phyloP scores from a whole-genome alignment of 192 early-diverging fungal genomes.

The Coemansia sp. region DNA sequence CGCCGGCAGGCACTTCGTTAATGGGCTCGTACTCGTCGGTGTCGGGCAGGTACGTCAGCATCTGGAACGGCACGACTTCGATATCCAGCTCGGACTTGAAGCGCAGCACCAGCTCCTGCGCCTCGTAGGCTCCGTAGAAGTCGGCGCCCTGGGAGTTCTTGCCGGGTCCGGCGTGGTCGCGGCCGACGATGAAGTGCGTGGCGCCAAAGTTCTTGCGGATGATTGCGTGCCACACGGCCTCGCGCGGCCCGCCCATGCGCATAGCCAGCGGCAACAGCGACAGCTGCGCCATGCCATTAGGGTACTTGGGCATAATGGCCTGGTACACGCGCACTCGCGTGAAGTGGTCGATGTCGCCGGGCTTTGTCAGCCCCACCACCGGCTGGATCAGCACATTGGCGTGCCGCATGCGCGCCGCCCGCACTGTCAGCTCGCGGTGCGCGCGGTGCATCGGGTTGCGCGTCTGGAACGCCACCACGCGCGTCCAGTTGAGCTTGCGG shows the following conservation, averaged over 20 bases:
- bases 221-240: slow-evolving; percentile 97
- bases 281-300: slow-evolving; percentile 94
- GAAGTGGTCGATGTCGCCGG: slow-evolving; percentile 97
- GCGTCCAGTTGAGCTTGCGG: slow-evolving; percentile 94
- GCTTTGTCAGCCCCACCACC: slow-evolving; percentile 96
- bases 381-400: slow-evolving; percentile 96
- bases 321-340: slow-evolving; percentile 98
- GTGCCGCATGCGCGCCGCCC: slow-evolving; percentile 85
- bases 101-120: slow-evolving; percentile 83
- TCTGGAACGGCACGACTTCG: slow-evolving; percentile 96
- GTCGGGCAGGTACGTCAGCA: slow-evolving; percentile 95
- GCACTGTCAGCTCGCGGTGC: slow-evolving; percentile 95
- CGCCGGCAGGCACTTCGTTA: slow-evolving; percentile 83
- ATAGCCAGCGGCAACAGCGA: slow-evolving; percentile 94
- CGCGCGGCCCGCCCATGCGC: slow-evolving; percentile 97
- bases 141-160: slow-evolving; percentile 86
- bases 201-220: slow-evolving; percentile 97
- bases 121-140: slow-evolving; percentile 98
- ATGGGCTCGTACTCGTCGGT: slow-evolving; percentile 93
- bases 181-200: slow-evolving; percentile 95
- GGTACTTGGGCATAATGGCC: slow-evolving; percentile 94
- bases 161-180: slow-evolving; percentile 96
- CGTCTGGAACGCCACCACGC: slow-evolving; percentile 98
- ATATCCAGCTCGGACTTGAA: slow-evolving; percentile 91
- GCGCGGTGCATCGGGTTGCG: slow-evolving; percentile 99